These are phyloP conservation scores for Tephrocybe rancida DNA, from an alignment of 768 basidiomycete species.

Conservation along the genomic window DNA sequence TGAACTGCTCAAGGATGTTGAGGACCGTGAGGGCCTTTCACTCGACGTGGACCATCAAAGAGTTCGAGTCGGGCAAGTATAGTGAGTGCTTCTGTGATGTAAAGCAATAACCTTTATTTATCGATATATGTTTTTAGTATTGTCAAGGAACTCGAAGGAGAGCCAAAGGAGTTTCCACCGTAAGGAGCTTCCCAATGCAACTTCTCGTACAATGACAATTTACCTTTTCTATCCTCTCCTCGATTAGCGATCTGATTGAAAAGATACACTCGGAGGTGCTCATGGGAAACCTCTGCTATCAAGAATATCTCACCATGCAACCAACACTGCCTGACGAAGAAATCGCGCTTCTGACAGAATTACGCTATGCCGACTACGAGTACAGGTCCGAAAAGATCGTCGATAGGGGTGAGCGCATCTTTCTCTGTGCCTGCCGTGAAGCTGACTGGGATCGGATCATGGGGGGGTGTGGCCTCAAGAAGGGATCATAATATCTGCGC, in stretches of 20 bases:
- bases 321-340: neutral
- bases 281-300: neutral
- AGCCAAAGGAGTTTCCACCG: no score
- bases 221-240: neutral
- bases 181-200: no score
- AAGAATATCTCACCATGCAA: neutral
- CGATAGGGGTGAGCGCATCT: neutral
- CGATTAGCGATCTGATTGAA: neutral
- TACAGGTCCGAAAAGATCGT: neutral
- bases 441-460: neutral
- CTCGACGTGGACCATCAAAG: no score
- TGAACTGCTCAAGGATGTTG: neutral
- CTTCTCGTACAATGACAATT: neutral
- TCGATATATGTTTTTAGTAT: no score
- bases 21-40: no score
- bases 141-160: no score
- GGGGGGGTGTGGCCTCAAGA: neutral
- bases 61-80: no score
- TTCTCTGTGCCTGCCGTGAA: neutral
- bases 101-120: no score
- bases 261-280: neutral
- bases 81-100: no score
- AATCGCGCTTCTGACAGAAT: neutral
- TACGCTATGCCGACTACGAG: neutral
- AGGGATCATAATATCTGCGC: neutral